Evolutionary conservation across 1,139 yeast genomes (phyloP).

Genomic region (Kodamaea plutei): DNA sequence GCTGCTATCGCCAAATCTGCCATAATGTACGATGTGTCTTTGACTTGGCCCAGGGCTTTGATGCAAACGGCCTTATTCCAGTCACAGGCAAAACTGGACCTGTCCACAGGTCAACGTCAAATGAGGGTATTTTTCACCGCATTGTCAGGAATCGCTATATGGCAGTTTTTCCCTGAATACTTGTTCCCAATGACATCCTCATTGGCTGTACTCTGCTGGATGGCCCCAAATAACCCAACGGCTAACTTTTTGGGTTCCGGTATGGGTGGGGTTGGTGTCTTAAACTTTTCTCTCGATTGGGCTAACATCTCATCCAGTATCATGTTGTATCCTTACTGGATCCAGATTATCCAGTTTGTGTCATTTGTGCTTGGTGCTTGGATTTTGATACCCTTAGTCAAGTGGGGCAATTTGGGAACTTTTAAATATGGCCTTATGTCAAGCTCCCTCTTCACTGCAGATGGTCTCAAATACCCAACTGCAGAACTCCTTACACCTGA

Average conservation of each 20-base stretch:
- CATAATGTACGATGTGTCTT: conserved; percentile 40
- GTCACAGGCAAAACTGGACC: conserved; percentile 24
- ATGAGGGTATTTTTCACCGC: conserved; percentile 32
- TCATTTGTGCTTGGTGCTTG: conserved; percentile 41
- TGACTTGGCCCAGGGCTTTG: conserved; percentile 44
- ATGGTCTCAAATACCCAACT: conserved; percentile 16
- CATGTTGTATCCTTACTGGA: conserved; percentile 45
- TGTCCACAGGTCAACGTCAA: conserved; percentile 23
- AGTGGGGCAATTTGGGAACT: conserved; percentile 25
- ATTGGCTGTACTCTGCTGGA: conserved; percentile 40
- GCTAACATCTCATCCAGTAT: conserved; percentile 42
- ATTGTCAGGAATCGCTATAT: conserved; percentile 26
- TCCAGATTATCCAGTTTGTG: conserved; percentile 38
- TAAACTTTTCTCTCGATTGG: conserved; percentile 44
- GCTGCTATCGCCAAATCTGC: conserved; percentile 42
- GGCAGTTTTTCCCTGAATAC: conserved; percentile 44
- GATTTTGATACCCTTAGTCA: conserved; percentile 38
- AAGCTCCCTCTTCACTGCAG: conserved; percentile 13
- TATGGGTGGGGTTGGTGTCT: conserved; percentile 42
- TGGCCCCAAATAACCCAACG: conserved; percentile 34
- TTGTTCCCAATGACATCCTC: conserved; percentile 40
- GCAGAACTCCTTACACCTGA: conserved; percentile 14
- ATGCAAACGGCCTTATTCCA: conserved; percentile 45
- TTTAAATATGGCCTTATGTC: conserved; percentile 17
- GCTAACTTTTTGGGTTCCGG: conserved; percentile 43